These are phyloP conservation scores for Tetracladium setigerum DNA, from an alignment of 495 filamentous ascomycete genomes.

Conservation along the genomic window DNA sequence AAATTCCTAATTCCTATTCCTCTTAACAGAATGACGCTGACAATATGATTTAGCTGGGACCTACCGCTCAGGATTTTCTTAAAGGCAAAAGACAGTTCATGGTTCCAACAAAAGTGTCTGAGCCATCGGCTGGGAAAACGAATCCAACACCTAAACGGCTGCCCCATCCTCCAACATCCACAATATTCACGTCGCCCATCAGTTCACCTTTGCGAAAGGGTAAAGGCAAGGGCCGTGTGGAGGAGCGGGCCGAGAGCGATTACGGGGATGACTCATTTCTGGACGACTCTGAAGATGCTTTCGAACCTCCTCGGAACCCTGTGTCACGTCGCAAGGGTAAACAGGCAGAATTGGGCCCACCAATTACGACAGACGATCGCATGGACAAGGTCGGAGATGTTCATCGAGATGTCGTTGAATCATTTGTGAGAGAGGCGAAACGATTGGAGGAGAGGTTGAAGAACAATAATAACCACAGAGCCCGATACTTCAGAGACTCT, in stretches of 20 bases:
- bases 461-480: conserved; percentile 49
- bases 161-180: conserved; percentile 49
- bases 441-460: conserved; percentile 57
- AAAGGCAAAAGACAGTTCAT: conserved; percentile 43
- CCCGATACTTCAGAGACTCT: conserved; percentile 68
- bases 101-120: conserved; percentile 40
- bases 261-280: conserved; percentile 42
- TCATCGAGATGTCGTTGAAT: conserved; percentile 45
- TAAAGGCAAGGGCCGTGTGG: conserved; percentile 28
- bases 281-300: conserved; percentile 47
- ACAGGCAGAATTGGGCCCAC: conserved; percentile 46
- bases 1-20: conserved; percentile 19
- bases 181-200: conserved; percentile 79
- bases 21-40: conserved; percentile 13
- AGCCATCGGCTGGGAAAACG: background rate
- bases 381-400: conserved; percentile 49
- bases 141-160: background rate
- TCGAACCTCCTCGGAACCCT: conserved; percentile 44
- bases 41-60: conserved; percentile 34
- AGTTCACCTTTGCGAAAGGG: conserved; percentile 27
- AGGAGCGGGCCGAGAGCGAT: conserved; percentile 24
- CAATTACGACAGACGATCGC: conserved; percentile 63
- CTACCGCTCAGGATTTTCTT: conserved; percentile 43
- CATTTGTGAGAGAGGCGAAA: conserved; percentile 68
- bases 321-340: conserved; percentile 23